Base-by-base conservation (phyloP, 345 rosid genomes). In the Lenwebbia sp. region DNA sequence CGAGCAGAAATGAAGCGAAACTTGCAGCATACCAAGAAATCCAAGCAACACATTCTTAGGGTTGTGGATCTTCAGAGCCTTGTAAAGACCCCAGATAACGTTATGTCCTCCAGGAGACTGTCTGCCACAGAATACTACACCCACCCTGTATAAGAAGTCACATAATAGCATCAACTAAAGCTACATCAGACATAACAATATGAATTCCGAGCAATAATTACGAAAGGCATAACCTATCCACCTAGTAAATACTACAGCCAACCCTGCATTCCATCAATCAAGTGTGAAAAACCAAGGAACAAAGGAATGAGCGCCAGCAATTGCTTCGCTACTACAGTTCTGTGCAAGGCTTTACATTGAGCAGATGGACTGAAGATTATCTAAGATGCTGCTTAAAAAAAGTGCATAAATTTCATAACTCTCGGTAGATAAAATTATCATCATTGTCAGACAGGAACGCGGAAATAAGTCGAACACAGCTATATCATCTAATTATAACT, bases 41-140 rank as follows among this genome's bases (percentile, higher is more conserved):
- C 99, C 99, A 49, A 96, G 92, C 88, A 97, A 91, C 84, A 91
- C 89, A 84, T 90, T 95, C 26, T 90, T 92, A 2, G 97, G 90
- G 88, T 97, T 96, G 94, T 96, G 98, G 74, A 88, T 89, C 85
- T 97, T 93, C 82, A 97, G 96, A 84, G 99, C 99, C 82, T 90
- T 82, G 89, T 88, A 88, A 86, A 97, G 98, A 56, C 99, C 99
- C 99, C 99, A 97, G 55, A 97, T 76, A 55, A 97, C 99, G 89
- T 97, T 97, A 88, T 97, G 99, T 76, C 99, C 99, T 86, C 98
- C 99, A 1, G 99, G 99, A 65, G 99, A 95, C 85, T 97, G 99
- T 90, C 99, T 94, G 84, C 99, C 99, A 88, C 95, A 93, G 86
- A 97, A 96, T 84, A 96, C 97, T 75, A 97, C 84, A 85, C 99